Evolutionary conservation across 2,329 filamentous ascomycete genomes (phyloP), one percentile per base, ranked within the genome.

Genomic region (Mycocentrospora acerina): DNA sequence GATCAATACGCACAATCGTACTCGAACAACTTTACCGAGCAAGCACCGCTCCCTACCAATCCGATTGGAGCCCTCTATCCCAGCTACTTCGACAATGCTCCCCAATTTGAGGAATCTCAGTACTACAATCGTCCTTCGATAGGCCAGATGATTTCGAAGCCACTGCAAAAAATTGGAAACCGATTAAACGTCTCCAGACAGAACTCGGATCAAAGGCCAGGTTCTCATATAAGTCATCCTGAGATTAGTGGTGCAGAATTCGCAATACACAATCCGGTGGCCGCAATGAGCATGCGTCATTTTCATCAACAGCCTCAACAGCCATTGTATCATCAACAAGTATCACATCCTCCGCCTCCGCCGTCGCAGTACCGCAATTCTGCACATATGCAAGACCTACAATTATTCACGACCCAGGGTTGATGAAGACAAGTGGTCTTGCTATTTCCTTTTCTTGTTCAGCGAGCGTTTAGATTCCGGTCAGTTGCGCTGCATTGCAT

Each of bases 71-170:
- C 51, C 46, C 56, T 56, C 25, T 66, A 64, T 29, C 62, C 62
- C 2, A 66, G 59, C 36, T 67, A 67, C 38, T 66, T 64, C 27
- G 64, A 62, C 28, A 44, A 53, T 4, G 52, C 62, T 12, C 62
- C 62, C 1, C 52, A 57, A 11, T 64, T 67, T 28, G 62, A 67
- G 35, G 62, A 67, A 32, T 65, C 61, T 3, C 55, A 53, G 24
- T 67, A 66, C 42, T 67, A 64, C 41, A 55, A 66, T 31, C 56
- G 64, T 8, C 59, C 60, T 1, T 64, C 64, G 7, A 45, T 64
- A 11, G 62, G 62, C n/a, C 57, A 60, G 35, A 58, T 64, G 32
- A 59, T 66, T 12, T 51, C 60, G 1, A 64, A 62, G 38, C 62
- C 64, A 9, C 42, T 66, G 9, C 56, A 60, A 17, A 64, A 60